Conservation (phyloP, 177 flowering plant genomes). For the Telopea speciosissima region DNA sequence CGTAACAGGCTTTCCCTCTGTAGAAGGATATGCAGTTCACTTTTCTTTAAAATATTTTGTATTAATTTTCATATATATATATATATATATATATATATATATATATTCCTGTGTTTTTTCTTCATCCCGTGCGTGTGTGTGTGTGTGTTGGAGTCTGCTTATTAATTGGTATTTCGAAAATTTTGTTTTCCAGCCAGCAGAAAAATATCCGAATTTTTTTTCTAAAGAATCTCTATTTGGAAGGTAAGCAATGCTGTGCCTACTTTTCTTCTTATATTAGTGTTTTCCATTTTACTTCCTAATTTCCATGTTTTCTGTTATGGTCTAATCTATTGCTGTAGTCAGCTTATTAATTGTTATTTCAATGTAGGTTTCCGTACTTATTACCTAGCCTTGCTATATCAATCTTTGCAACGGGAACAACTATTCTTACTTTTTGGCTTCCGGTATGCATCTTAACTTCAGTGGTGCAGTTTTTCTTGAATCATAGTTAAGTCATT, state of each 20-base stretch:
- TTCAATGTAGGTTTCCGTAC: conserved; percentile 42
- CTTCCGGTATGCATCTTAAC: conserved; percentile 53
- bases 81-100: too few relatives aligned
- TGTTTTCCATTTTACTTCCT: neutral
- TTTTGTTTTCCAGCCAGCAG: conserved; percentile 30
- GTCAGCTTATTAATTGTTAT: too few relatives aligned
- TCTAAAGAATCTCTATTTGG: conserved; percentile 32
- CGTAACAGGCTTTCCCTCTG: too few relatives aligned
- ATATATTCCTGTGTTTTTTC: too few relatives aligned
- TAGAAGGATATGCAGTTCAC: too few relatives aligned
- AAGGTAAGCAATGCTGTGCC: conserved; percentile 20
- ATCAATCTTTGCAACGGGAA: conserved; percentile 53
- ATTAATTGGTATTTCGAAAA: neutral
- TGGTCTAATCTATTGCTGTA: conserved; percentile 10
- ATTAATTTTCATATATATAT: too few relatives aligned
- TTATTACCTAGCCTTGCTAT: conserved; percentile 68
- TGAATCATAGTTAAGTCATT: neutral
- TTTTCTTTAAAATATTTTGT: too few relatives aligned
- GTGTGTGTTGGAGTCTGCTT: neutral
- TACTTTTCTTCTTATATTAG: neutral
- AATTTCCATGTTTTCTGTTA: conserved; percentile 13
- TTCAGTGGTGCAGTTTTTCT: neutral
- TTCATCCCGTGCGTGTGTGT: too few relatives aligned
- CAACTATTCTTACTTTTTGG: conserved; percentile 42
- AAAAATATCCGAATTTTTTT: conserved; percentile 24